Evolutionary conservation across 2,329 filamentous ascomycete species (phyloP).

Genomic region (Cercospora brassicicola): DNA sequence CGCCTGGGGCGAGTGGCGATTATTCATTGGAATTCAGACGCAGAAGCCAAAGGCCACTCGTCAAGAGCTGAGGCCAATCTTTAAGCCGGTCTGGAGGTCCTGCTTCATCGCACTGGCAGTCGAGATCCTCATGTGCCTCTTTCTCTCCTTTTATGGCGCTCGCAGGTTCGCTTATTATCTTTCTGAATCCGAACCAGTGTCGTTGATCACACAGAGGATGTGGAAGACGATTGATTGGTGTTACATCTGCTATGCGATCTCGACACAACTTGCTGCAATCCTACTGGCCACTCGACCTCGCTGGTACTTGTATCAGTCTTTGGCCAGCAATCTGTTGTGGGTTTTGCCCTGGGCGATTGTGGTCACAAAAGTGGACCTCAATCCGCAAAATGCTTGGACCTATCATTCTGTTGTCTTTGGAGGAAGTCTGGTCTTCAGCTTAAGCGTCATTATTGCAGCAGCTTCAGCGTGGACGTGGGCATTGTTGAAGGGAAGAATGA

Average conservation of each 20-base stretch:
- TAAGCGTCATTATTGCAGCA: constrained; percentile 56
- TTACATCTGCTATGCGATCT: constrained; percentile 68
- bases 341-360: constrained; percentile 71
- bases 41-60: constrained; percentile 22
- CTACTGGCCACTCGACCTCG: constrained; percentile 63
- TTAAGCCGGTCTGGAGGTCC: constrained; percentile 56
- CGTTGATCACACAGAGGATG: constrained; percentile 64
- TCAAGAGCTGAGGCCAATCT: constrained; percentile 41
- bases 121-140: constrained; percentile 63
- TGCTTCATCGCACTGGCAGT: constrained; percentile 55
- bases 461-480: constrained; percentile 55
- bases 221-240: constrained; percentile 60
- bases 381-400: constrained; percentile 61
- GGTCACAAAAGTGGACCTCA: constrained; percentile 53
- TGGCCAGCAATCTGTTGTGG: constrained; percentile 66
- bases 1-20: constrained; percentile 59
- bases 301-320: constrained; percentile 68
- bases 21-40: constrained; percentile 34
- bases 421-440: constrained; percentile 67
- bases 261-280: constrained; percentile 64
- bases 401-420: constrained; percentile 68
- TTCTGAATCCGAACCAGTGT: constrained; percentile 58
- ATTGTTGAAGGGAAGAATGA: constrained; percentile 49
- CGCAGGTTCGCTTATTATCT: constrained; percentile 63
- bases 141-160: constrained; percentile 60